Conservation (phyloP, 2,329 filamentous ascomycete genomes). For the Cordyceps tenuipes region DNA sequence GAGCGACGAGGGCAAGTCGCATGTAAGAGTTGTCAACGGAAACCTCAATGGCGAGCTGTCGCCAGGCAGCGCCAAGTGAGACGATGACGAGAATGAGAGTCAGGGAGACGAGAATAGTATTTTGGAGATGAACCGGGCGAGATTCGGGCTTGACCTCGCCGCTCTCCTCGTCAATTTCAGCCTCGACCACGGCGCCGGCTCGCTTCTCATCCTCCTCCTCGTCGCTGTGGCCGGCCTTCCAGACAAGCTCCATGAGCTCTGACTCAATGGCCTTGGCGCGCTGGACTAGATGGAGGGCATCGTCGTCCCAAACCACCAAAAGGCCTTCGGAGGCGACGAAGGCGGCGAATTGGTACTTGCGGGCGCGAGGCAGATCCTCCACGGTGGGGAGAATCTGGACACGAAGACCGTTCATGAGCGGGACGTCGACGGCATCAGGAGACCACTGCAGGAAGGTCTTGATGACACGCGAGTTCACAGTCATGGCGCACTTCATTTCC, state of each 20-base stretch:
- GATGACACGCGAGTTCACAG: slow-evolving; percentile 70
- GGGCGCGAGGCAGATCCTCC: slow-evolving; percentile 59
- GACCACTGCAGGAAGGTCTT: slow-evolving; percentile 69
- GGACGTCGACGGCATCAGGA: slow-evolving; percentile 65
- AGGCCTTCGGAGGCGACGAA: slow-evolving; percentile 65
- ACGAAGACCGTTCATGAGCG: slow-evolving; percentile 66
- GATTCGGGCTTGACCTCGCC: slow-evolving; percentile 57
- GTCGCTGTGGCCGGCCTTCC: slow-evolving; percentile 51
- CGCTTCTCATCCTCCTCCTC: slow-evolving; percentile 48
- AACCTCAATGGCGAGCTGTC: slow-evolving; percentile 60
- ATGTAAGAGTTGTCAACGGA: slow-evolving; percentile 54
- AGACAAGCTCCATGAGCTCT: slow-evolving; percentile 70
- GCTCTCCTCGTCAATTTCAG: slow-evolving; percentile 63
- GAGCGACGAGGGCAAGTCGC: slow-evolving; percentile 55
- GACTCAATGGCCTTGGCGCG: slow-evolving; percentile 65
- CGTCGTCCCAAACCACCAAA: slow-evolving; percentile 76
- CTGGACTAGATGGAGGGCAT: slow-evolving; percentile 60
- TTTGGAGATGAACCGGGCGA: slow-evolving; percentile 60
- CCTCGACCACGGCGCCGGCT: slow-evolving; percentile 33
- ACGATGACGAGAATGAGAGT: slow-evolving; percentile 58
- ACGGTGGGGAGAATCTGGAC: slow-evolving; percentile 68
- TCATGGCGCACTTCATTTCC: slow-evolving; percentile 60
- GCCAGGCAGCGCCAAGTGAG: slow-evolving; percentile 61
- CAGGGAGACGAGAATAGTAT: slow-evolving; percentile 58
- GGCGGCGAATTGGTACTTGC: slow-evolving; percentile 74